Evolutionary conservation across 139 green algal species (phyloP), one percentile per base, ranked within the genome.

Genomic region (Micractinium sp.): DNA sequence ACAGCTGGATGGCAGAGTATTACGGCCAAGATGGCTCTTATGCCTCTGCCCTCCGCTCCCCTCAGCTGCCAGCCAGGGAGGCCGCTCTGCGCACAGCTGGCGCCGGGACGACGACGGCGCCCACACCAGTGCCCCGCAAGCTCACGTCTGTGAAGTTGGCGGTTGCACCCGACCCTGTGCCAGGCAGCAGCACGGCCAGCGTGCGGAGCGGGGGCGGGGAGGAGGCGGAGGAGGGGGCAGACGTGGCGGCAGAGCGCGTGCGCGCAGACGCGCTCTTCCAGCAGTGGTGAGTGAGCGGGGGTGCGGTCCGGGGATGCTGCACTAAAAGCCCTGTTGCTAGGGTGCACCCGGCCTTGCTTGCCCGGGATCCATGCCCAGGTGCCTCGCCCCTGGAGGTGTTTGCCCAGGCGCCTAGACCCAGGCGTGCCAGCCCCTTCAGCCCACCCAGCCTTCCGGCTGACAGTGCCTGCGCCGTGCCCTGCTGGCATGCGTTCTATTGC

Each of bases 211-310:
- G 20, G 1, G 87, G 4, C 7, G 31, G n/a, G 20, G 53, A 53
- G 56, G 63, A 47, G 41, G 66, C 63, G 27, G 81, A 31, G 12
- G 90, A 91, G 85, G 79, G 86, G 0, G 61, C 61, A 14, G 91
- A 93, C 77, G 89, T 93, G 35, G 85, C 74, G 41, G 81, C 74
- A 22, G 91, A 93, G 90, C 81, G 91, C 0, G 71, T 20, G 13
- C 53, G 77, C 19, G 87, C 88, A 4, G 86, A 93, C 14, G 39
- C 25, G 16, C 80, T 93, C 3, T 93, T 82, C 85, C 61, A 86
- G 60, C 60, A 87, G 35, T 85, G 60, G 85, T 88, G 69, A 81
- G 81, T 18, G 63, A 23, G 81, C 35, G 63, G 22, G 63, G 63
- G 63, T 71, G 63, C 63, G 18, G 9, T 56, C 7, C 9, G 5